Percentiles rank a stretch among this genome's conserved stretches.
These are phyloP conservation scores for Hypoxylon perforatum DNA, from an alignment of 495 filamentous ascomycete genomes.

Conservation along the genomic window DNA sequence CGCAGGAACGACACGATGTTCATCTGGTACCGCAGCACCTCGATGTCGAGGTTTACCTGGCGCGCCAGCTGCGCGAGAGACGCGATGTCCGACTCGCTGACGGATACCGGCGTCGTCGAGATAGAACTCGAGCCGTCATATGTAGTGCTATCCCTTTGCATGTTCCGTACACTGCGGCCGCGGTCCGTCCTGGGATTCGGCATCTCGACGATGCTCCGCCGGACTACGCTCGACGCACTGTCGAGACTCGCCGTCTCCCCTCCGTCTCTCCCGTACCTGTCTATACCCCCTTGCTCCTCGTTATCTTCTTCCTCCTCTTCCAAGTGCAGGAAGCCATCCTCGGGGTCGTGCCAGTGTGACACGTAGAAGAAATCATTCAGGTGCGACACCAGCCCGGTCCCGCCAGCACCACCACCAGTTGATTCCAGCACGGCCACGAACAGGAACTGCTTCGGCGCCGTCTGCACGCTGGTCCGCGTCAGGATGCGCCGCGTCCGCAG, in stretches of 20 bases:
- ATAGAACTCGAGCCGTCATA: background rate
- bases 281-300: conserved; percentile 24
- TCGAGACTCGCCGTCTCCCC: conserved; percentile 47
- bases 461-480: conserved; percentile 74
- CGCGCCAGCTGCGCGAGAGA: conserved; percentile 48
- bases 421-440: conserved; percentile 76
- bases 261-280: conserved; percentile 4
- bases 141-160: background rate
- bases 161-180: conserved; percentile 7
- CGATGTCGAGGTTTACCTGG: conserved; percentile 54
- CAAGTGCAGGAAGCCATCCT: conserved; percentile 76
- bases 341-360: conserved; percentile 82
- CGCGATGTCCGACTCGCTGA: conserved; percentile 50
- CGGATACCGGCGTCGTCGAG: background rate
- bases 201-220: conserved; percentile 29
- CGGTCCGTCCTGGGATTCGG: conserved; percentile 2
- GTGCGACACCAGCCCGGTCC: conserved; percentile 46
- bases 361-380: conserved; percentile 89
- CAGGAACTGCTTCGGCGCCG: conserved; percentile 82
- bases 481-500: conserved; percentile 82
- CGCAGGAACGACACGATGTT: conserved; percentile 88
- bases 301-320: conserved; percentile 62
- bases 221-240: conserved; percentile 44
- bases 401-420: conserved; percentile 46
- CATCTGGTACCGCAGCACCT: conserved; percentile 82